Conservation (phyloP, 169 alveolate genomes). For the Cryptosporidium felis region DNA sequence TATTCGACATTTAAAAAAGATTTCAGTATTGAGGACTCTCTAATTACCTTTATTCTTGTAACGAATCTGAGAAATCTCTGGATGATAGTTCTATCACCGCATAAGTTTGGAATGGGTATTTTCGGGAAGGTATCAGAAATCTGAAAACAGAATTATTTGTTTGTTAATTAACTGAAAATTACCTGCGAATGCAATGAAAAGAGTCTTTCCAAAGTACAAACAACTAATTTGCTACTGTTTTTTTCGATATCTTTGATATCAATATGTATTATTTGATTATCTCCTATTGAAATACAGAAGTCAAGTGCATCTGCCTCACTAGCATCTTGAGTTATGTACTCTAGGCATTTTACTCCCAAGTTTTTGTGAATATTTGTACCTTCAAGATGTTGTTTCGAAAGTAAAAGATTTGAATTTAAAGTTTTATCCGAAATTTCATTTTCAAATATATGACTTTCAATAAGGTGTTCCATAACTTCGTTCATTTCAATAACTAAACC, state of each 20-base stretch:
- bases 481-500: conserved; percentile 11
- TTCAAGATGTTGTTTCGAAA: conserved; percentile 35
- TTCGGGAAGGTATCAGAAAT: conserved; percentile 27
- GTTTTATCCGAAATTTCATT: background rate
- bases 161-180: background rate
- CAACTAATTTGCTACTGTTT: background rate
- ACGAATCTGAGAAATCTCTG: conserved; percentile 13
- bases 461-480: conserved; percentile 50
- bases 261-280: background rate
- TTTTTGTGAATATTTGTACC: background rate
- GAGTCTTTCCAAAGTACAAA: background rate
- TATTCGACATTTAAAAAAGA: conserved; percentile 4
- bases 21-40: conserved; percentile 40
- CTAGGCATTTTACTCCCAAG: conserved; percentile 43
- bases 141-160: background rate
- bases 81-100: background rate
- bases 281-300: background rate
- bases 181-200: conserved; percentile 22
- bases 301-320: conserved; percentile 15
- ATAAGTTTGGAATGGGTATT: conserved; percentile 38
- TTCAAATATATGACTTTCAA: conserved; percentile 19
- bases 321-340: conserved; percentile 14
- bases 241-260: background rate
- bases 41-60: conserved; percentile 9
- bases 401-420: conserved; percentile 1